Base-by-base conservation (phyloP, 2,329 filamentous ascomycete genomes). In the Cercospora janseana region DNA sequence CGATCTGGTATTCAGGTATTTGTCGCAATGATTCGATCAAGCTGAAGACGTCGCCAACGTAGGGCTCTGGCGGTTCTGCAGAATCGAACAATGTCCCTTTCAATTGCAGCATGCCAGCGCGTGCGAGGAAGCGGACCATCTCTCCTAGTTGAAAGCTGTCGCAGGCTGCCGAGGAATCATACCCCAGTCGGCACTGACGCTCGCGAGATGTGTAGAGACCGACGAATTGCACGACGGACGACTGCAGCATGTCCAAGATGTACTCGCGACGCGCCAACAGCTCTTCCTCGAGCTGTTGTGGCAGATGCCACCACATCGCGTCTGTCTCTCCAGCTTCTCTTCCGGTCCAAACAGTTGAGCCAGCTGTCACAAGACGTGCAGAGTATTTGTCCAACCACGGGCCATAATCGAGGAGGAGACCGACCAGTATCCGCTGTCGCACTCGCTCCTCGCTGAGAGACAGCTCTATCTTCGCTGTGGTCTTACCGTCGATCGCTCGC, bases 121-220 rank as follows among this genome's bases (percentile, higher is more conserved):
- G 76, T 10, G 75, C 70, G 27, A 90, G 78, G 67, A 90, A 90
- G 58, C 82, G 82, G 56, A 88, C 70, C 76, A 87, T 87, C 69
- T 90, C 85, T 16, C 86, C 87, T 1, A 91, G 78, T 68, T 91
- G 87, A 62, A 86, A 91, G 2, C 82, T 83, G 69, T 91, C 87
- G 66, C 87, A 90, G 32, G 85, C 81, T 2, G 78, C 69, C 54
- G 82, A 86, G 2, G 81, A 83, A 62, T 88, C 85, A 67, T 90
- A 90, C 45, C 86, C 86, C 0, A 88, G 76, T 60, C 81, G 82
- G 67, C 87, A 90, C 64, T 89, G 86, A 20, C 74, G 68, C 21
- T 75, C 76, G n/a, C 82, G 80, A 7, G 85, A 86, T 1, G 80
- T 80, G 66, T 89, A 90, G 0, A 86, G 70, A 5, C 67, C 64